Evolutionary conservation across 2,329 filamentous ascomycete species (phyloP).

Genomic region (Apiospora saccharicola): DNA sequence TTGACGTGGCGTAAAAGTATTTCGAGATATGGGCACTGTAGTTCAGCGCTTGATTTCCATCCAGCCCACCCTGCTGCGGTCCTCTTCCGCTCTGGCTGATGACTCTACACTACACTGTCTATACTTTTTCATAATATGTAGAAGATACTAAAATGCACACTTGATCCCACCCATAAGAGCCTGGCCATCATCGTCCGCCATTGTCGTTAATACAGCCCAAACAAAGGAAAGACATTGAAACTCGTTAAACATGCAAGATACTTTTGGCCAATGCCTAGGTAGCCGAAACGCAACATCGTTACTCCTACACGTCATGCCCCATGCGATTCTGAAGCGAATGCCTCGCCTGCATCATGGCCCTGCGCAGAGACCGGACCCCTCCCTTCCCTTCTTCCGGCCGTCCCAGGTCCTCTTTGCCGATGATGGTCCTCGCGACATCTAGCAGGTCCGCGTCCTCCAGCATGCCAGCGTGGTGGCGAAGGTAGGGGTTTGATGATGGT

Average conservation of each 20-base stretch:
- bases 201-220: neutral
- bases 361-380: neutral
- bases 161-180: neutral
- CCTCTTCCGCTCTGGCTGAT: too few species aligned
- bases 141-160: too few species aligned
- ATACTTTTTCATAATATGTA: too few species aligned
- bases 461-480: neutral
- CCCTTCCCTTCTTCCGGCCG: neutral
- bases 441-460: neutral
- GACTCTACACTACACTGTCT: too few species aligned
- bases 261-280: too few species aligned
- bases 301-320: neutral
- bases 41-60: too few species aligned
- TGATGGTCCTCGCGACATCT: slow-evolving; percentile 4
- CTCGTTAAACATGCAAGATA: neutral
- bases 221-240: neutral
- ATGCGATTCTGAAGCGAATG: neutral
- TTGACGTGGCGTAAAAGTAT: too few species aligned
- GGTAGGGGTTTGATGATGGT: neutral
- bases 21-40: too few species aligned
- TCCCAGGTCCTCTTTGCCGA: neutral
- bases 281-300: neutral
- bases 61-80: too few species aligned
- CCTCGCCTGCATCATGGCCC: neutral
- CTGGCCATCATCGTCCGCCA: neutral